phyloP scores from a whole-genome alignment of 2,329 filamentous ascomycete genomes.

The Hymenoscyphus fructigenus region DNA sequence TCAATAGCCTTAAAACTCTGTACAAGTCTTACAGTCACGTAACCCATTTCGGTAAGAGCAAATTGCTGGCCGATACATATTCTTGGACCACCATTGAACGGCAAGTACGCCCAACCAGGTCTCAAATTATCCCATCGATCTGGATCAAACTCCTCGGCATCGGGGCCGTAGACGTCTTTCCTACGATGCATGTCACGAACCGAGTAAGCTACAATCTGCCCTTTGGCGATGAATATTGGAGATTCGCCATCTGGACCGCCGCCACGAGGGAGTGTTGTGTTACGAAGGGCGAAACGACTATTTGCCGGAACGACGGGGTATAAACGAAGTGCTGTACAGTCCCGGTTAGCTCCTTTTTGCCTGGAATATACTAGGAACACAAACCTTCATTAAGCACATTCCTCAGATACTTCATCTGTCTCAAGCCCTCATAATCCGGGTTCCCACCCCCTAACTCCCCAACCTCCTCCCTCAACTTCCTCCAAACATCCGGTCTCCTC shows the following conservation, averaged over 20 bases:
- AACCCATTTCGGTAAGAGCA: slow-evolving; percentile 16
- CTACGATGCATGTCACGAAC: slow-evolving; percentile 38
- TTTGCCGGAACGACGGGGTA: slow-evolving; percentile 40
- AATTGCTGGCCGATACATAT: slow-evolving; percentile 47
- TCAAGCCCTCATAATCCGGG: slow-evolving; percentile 56
- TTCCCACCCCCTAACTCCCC: slow-evolving; percentile 34
- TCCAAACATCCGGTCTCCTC: not conserved
- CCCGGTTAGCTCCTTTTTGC: too few species aligned
- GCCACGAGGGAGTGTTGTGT: slow-evolving; percentile 37
- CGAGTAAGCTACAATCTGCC: slow-evolving; percentile 16
- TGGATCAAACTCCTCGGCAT: slow-evolving; percentile 12
- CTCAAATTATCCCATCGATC: slow-evolving; percentile 14
- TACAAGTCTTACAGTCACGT: slow-evolving; percentile 12
- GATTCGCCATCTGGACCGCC: slow-evolving; percentile 31
- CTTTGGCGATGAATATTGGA: slow-evolving; percentile 30
- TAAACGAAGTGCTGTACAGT: slow-evolving; percentile 37
- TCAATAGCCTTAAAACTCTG: not conserved
- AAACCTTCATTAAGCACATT: slow-evolving; percentile 50
- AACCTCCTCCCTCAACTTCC: slow-evolving; percentile 37
- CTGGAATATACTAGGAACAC: not conserved
- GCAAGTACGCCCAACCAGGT: slow-evolving; percentile 10
- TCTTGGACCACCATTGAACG: slow-evolving; percentile 16
- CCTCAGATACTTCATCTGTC: slow-evolving; percentile 55
- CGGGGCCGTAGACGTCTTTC: slow-evolving; percentile 23
- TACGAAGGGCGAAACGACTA: slow-evolving; percentile 39